These are phyloP conservation scores for Isabelozyma heimii DNA, from an alignment of 805 yeast genomes.

Conservation along the genomic window DNA sequence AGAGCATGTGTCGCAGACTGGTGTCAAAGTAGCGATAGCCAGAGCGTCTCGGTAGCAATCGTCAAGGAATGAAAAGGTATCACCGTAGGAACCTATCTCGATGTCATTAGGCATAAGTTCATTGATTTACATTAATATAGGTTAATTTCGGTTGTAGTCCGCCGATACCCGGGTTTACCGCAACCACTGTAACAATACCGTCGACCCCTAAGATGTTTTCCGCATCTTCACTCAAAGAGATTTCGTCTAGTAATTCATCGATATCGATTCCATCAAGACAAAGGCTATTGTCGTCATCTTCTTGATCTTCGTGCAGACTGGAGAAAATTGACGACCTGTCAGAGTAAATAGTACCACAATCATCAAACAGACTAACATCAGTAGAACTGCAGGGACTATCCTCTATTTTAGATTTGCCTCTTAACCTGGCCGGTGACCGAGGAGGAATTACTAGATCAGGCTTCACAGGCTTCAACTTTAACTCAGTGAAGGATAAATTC, in stretches of 20 bases:
- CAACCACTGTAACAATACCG: constrained; percentile 19
- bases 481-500: background rate
- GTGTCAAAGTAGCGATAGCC: too few relatives aligned
- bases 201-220: constrained; percentile 18
- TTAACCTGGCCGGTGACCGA: background rate
- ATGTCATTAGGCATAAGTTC: too few relatives aligned
- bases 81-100: too few relatives aligned
- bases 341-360: constrained; percentile 4
- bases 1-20: too few relatives aligned
- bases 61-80: too few relatives aligned
- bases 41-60: too few relatives aligned
- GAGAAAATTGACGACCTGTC: constrained; percentile 17
- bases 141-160: background rate
- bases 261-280: background rate
- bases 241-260: constrained; percentile 17
- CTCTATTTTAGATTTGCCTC: background rate
- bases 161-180: background rate
- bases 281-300: background rate
- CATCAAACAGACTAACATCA: background rate
- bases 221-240: constrained; percentile 13
- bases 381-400: background rate
- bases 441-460: background rate
- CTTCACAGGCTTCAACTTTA: background rate
- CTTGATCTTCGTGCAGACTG: background rate
- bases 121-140: too few relatives aligned